These are phyloP conservation scores for Plasmodium adleri DNA, from an alignment of 169 alveolate genomes.

Conservation along the genomic window DNA sequence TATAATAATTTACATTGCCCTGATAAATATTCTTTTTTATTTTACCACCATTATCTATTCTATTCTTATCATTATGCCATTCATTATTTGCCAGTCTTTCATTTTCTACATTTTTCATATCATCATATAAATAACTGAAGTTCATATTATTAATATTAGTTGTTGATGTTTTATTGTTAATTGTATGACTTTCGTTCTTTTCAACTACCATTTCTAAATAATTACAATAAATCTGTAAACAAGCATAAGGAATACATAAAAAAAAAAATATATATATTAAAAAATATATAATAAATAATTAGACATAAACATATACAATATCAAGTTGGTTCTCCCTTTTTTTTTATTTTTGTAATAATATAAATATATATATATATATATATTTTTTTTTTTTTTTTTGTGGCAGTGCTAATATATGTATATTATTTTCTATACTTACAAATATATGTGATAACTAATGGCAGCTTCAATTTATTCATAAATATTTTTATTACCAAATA, in stretches of 20 bases:
- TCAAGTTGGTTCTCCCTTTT: too few relatives aligned
- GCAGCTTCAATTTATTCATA: too few relatives aligned
- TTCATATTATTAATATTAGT: conserved; percentile 6
- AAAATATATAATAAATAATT: neutral
- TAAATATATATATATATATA: neutral
- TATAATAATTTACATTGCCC: conserved; percentile 3
- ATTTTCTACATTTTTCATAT: conserved; percentile 10
- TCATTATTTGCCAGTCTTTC: conserved; percentile 23
- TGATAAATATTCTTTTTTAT: conserved; percentile 15
- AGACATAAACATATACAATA: too few relatives aligned
- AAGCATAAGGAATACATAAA: neutral
- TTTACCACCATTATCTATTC: conserved; percentile 6
- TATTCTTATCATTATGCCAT: conserved; percentile 29
- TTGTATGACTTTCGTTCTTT: conserved; percentile 23
- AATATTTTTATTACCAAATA: too few relatives aligned
- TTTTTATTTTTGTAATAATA: too few relatives aligned
- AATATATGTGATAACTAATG: too few relatives aligned
- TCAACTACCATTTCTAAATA: conserved; percentile 19
- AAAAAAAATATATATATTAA: neutral
- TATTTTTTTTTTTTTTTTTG: neutral
- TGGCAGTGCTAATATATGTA: neutral
- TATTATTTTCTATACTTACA: too few relatives aligned
- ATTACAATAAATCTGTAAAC: conserved; percentile 1
- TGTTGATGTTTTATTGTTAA: neutral
- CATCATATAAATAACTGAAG: conserved; percentile 36